A percentile compares a stretch with the other conserved stretches of the same genome.
Evolutionary conservation across 2,329 filamentous ascomycete species (phyloP).

Genomic region (Gliomastix tumulicola): DNA sequence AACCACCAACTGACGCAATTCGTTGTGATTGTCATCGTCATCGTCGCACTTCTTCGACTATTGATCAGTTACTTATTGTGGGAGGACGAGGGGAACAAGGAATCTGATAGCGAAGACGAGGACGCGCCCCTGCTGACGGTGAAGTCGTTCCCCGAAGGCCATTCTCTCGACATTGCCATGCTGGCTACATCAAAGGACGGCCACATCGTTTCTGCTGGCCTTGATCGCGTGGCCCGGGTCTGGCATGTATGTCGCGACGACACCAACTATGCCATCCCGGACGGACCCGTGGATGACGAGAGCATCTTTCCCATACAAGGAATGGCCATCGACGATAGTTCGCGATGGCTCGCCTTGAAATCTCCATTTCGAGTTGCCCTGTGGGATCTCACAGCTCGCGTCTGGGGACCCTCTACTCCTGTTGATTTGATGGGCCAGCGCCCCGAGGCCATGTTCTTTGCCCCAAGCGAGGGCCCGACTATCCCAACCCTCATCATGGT

Average conservation of each 20-base stretch:
- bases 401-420: constrained; percentile 47
- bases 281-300: constrained; percentile 29
- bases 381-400: constrained; percentile 53
- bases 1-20: constrained; percentile 53
- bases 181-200: constrained; percentile 56
- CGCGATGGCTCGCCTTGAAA: constrained; percentile 60
- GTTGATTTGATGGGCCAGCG: constrained; percentile 46
- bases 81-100: constrained; percentile 46
- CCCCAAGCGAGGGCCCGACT: constrained; percentile 23
- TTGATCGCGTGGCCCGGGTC: constrained; percentile 62
- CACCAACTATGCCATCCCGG: constrained; percentile 31
- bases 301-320: constrained; percentile 54
- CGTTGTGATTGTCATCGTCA: constrained; percentile 53
- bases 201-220: constrained; percentile 59
- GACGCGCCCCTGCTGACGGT: constrained; percentile 47
- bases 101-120: constrained; percentile 36
- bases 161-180: constrained; percentile 62
- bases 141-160: constrained; percentile 53
- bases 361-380: constrained; percentile 51
- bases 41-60: constrained; percentile 58
- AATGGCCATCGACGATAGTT: constrained; percentile 57
- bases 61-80: constrained; percentile 70
- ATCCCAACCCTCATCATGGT: constrained; percentile 51
- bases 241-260: constrained; percentile 54
- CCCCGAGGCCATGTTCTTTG: constrained; percentile 59